These are phyloP conservation scores for Glycyrrhiza uralensis DNA, from an alignment of 306 rosid species.

Conservation along the genomic window DNA sequence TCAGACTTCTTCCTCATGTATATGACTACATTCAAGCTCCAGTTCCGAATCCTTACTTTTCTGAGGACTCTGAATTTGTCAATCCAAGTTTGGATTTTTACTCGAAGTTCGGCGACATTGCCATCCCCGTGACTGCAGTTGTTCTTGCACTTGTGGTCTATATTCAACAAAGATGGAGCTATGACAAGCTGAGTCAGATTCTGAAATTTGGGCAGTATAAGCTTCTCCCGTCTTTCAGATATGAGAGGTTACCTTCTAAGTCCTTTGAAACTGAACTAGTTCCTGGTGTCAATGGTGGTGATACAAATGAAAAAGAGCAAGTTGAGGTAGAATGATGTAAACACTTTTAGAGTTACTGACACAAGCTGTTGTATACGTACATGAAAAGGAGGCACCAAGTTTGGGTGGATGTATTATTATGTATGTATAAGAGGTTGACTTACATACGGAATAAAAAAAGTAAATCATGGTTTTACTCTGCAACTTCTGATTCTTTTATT, in stretches of 20 bases:
- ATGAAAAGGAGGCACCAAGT: conserved; percentile 16
- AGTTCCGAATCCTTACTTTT: conserved; percentile 55
- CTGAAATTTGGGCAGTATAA: conserved; percentile 46
- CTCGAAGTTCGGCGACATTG: conserved; percentile 71
- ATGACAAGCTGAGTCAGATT: conserved; percentile 60
- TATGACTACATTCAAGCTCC: conserved; percentile 71
- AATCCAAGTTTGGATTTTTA: conserved; percentile 67
- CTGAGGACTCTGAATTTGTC: conserved; percentile 68
- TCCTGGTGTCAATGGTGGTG: conserved; percentile 42
- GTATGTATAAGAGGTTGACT: conserved; percentile 23
- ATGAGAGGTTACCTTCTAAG: conserved; percentile 71
- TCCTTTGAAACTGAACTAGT: conserved; percentile 73
- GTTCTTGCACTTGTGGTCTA: conserved; percentile 57
- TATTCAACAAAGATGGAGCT: conserved; percentile 71
- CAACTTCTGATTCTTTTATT: conserved; percentile 9
- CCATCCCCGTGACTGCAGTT: conserved; percentile 64
- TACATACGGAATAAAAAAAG: conserved; percentile 21
- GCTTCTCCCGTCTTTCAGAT: conserved; percentile 68
- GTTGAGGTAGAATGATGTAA: conserved; percentile 40
- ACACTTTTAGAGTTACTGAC: conserved; percentile 25
- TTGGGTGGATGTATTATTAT: conserved; percentile 25
- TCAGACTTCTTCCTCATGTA: conserved; percentile 82
- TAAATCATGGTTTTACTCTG: conserved; percentile 20
- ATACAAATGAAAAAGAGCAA: conserved; percentile 40
- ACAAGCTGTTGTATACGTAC: conserved; percentile 24